Base-by-base conservation (phyloP, 371 early-diverging fungal species). In the Rhizopus delemar region DNA sequence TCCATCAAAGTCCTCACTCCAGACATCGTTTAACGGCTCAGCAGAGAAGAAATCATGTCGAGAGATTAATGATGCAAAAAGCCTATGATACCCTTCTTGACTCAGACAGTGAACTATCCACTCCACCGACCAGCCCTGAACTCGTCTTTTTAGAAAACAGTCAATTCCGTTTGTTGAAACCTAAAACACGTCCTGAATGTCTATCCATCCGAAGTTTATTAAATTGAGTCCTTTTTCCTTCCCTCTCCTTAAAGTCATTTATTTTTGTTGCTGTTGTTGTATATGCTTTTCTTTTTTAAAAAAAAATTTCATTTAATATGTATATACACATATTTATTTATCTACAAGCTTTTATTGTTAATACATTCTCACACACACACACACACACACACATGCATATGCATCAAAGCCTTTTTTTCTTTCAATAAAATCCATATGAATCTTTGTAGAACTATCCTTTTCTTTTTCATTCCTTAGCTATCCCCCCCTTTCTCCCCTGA, bases 11-110 rank as follows among this genome's bases (percentile, higher is more conserved):
- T 22, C 39, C 51, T 38, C 33, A 63, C 53, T 43, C 58, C 12
- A 45, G 51, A 53, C 68, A 57, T 34, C 59, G 64, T 16, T 57
- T 69, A 4, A 63, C 60, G 13, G 62, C 75, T 41, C 64, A 63
- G 9, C 62, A 71, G 41, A 63, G 75, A 9, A 45, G 56, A 12
- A 59, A 41, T 5, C 62, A 65, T 28, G 65, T 71, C 45, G 65
- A 74, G 46, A 59, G 50, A 32, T 51, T 72, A 29, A 73, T 75
- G 8, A 63, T 70, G 15, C 54, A 56, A 56, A 64, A 68, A 29
- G 48, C 12, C 7, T 28, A 48, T 29, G 48, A 48, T 15, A 48
- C 41, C 29, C 35, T 38, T 32, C 32, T 32, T 28, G 50, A 56
- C 29, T 28, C 51, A 13, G 43, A 51, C 38, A 11, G 33, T 1